Evolutionary conservation across 1,139 yeast genomes (phyloP).

Genomic region (Yamadazyma jaroonii): DNA sequence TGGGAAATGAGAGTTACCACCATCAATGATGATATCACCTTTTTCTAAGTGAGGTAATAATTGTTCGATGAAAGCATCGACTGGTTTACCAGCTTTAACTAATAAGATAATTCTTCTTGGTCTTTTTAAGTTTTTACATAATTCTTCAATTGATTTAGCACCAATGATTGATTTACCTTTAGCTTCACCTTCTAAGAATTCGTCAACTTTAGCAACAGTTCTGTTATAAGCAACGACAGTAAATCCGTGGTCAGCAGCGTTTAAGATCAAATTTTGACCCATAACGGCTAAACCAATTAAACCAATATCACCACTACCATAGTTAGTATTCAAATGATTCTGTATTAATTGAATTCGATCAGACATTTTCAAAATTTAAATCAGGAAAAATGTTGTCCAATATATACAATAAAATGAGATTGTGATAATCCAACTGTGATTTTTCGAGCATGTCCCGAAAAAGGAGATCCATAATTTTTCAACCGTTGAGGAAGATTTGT

Average conservation of each 20-base stretch:
- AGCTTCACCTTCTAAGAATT: constrained; percentile 90
- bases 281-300: constrained; percentile 99
- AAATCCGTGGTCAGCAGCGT: constrained; percentile 97
- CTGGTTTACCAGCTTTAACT: constrained; percentile 97
- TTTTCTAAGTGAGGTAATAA: constrained; percentile 87
- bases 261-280: constrained; percentile 98
- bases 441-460: background rate
- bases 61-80: constrained; percentile 86
- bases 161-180: constrained; percentile 95
- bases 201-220: constrained; percentile 93
- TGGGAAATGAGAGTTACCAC: constrained; percentile 99
- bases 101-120: constrained; percentile 94
- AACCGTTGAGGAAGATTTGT: too few species aligned
- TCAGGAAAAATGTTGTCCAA: background rate
- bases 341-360: constrained; percentile 5
- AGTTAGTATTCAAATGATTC: constrained; percentile 9
- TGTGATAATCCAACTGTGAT: background rate
- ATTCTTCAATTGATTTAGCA: constrained; percentile 89
- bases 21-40: constrained; percentile 98
- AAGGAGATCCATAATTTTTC: background rate
- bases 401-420: background rate
- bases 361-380: background rate
- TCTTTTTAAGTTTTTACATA: constrained; percentile 85
- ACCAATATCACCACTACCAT: constrained; percentile 87
- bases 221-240: constrained; percentile 98